Evolutionary conservation across 2,329 filamentous ascomycete species (phyloP), one percentile per base, ranked within the genome.

Genomic region (Didymella exigua): DNA sequence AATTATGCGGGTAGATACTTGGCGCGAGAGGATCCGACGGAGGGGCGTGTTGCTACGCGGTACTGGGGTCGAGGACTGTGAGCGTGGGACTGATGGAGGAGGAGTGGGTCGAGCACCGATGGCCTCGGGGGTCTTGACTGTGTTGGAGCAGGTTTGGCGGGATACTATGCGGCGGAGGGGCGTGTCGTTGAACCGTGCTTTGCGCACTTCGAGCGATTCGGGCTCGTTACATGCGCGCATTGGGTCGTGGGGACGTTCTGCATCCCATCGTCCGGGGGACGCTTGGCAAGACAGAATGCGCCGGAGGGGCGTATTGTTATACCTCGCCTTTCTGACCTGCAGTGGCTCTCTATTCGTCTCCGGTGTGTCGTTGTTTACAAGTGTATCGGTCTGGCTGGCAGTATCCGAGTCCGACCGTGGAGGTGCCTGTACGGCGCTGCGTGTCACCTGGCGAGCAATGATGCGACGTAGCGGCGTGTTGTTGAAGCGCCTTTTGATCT

Each of bases 391-490:
- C 21, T 54, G 31, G 13, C 51, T 54, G 8, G 27, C 33, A 1
- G 31, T 34, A 10, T 54, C 45, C 10, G 23, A 30, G 13, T 45
- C 51, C 6, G 8, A 5, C 6, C 31, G 4, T 3, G 8, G 4
- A 1, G 16, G 11, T 4, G 27, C 5, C n/a, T 16, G 19, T 2
- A 16, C 4, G 29, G 29, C 8, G n/a, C 29, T 9, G 8, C n/a
- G 5, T 2, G 31, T 34, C 14, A 11, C 16, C 16, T 49, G 51
- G 8, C 33, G 38, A 13, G 19, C 8, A 5, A 54, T 45, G 19
- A 54, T 54, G 11, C 51, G 45, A 5, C 51, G 51, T 27, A 54
- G 51, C 8, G 51, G 51, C 24, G 51, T 54, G 19, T 44, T 49
- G 23, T 54, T 54, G 34, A 34, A 54, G 5, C 51, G 51, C 31